A percentile compares a stretch with the other conserved stretches of the same genome.
Conservation (phyloP, 805 yeast genomes). For the Wickerhamiella bombiphila region DNA sequence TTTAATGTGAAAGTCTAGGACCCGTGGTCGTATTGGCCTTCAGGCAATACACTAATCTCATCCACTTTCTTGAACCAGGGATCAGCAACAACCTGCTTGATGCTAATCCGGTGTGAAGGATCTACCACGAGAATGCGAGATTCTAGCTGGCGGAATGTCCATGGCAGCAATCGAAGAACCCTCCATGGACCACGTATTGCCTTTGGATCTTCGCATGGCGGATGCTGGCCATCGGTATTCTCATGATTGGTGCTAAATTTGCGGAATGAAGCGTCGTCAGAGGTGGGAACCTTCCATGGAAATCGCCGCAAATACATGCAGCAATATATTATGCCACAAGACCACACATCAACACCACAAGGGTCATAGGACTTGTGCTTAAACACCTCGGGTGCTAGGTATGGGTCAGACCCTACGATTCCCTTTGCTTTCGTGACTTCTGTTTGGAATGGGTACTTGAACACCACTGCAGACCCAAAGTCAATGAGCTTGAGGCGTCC, state of each 20-base stretch:
- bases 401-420: slow-evolving; percentile 91
- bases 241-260: slow-evolving; percentile 32
- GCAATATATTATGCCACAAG: slow-evolving; percentile 79
- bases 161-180: slow-evolving; percentile 56
- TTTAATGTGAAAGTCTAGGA: too few relatives aligned
- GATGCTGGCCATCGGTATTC: slow-evolving; percentile 18
- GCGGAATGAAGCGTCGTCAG: slow-evolving; percentile 57
- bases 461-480: slow-evolving; percentile 84
- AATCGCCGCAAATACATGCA: slow-evolving; percentile 78
- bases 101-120: slow-evolving; percentile 41
- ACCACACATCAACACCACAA: slow-evolving; percentile 82
- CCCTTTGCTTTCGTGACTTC: slow-evolving; percentile 60
- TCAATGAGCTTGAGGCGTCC: slow-evolving; percentile 83
- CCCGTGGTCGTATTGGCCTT: background rate
- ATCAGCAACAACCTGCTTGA: slow-evolving; percentile 42
- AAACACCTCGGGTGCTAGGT: slow-evolving; percentile 84
- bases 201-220: slow-evolving; percentile 14
- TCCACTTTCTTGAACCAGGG: slow-evolving; percentile 46
- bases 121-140: slow-evolving; percentile 50
- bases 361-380: slow-evolving; percentile 54
- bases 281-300: slow-evolving; percentile 92
- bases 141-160: slow-evolving; percentile 45
- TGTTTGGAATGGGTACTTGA: slow-evolving; percentile 47
- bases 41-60: slow-evolving; percentile 13
- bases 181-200: slow-evolving; percentile 55